These are phyloP conservation scores for Lablab purpureus DNA, from an alignment of 306 rosid genomes.

Conservation along the genomic window DNA sequence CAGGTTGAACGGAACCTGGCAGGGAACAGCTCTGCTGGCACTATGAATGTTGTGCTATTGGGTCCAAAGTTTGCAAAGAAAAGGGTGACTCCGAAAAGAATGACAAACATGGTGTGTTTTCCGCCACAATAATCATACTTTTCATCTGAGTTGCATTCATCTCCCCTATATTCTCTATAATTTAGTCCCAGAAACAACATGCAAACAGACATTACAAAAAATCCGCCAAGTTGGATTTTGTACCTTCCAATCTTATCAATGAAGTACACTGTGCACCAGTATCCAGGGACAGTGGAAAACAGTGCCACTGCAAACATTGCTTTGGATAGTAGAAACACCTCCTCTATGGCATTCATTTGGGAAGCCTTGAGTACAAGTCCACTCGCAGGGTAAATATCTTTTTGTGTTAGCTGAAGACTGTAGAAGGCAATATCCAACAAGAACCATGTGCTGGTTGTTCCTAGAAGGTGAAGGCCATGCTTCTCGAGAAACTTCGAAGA, in stretches of 20 bases:
- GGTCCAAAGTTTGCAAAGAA: conserved; percentile 91
- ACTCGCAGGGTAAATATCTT: conserved; percentile 68
- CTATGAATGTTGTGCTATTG: conserved; percentile 70
- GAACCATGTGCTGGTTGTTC: conserved; percentile 76
- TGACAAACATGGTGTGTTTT: conserved; percentile 43
- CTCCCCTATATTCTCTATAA: conserved; percentile 45
- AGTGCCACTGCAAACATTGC: conserved; percentile 72
- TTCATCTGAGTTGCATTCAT: conserved; percentile 23
- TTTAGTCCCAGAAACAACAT: conserved; percentile 60
- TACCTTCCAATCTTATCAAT: conserved; percentile 66
- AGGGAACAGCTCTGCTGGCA: conserved; percentile 71
- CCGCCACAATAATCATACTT: conserved; percentile 41
- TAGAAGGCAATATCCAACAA: conserved; percentile 75
- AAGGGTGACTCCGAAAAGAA: conserved; percentile 65
- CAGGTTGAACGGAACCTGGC: conserved; percentile 72
- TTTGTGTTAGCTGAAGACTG: conserved; percentile 63
- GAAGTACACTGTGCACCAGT: conserved; percentile 70
- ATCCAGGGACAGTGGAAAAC: conserved; percentile 72
- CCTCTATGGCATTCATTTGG: conserved; percentile 68
- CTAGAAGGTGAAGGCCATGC: conserved; percentile 68
- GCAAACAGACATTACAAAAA: conserved; percentile 61
- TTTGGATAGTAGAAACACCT: conserved; percentile 64
- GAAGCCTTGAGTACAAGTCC: conserved; percentile 62
- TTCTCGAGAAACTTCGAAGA: conserved; percentile 54
- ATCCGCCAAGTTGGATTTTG: conserved; percentile 67